Percentiles rank a stretch among this genome's conserved stretches.
phyloP scores from a whole-genome alignment of 768 basidiomycete species.

The Punctularia strigosozonata region DNA sequence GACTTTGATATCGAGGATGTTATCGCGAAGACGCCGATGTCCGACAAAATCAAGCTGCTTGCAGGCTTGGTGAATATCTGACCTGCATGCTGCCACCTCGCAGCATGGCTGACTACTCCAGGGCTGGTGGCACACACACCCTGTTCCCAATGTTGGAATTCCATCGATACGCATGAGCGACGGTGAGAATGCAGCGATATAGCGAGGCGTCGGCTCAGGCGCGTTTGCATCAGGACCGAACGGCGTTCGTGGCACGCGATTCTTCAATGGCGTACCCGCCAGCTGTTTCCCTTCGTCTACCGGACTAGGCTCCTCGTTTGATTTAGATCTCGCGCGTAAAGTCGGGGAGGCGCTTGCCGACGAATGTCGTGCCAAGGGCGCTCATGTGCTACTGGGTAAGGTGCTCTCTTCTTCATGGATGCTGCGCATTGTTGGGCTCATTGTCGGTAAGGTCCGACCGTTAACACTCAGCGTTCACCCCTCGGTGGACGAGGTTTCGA shows the following conservation, averaged over 20 bases:
- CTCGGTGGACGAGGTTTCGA: slow-evolving; percentile 49
- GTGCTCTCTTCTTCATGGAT: slow-evolving; percentile 7
- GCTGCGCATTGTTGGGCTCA: not conserved
- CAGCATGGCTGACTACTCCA: slow-evolving; percentile 9
- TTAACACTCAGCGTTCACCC: slow-evolving; percentile 53
- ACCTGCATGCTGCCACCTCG: not conserved
- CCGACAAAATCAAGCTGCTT: slow-evolving; percentile 33
- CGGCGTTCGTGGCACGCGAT: slow-evolving; percentile 34
- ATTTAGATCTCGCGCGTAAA: slow-evolving; percentile 31
- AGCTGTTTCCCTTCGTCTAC: slow-evolving; percentile 49
- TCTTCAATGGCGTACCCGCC: slow-evolving; percentile 44
- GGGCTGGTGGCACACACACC: slow-evolving; percentile 38
- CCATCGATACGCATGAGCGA: slow-evolving; percentile 35
- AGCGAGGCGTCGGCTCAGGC: not conserved
- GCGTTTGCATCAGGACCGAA: slow-evolving; percentile 25
- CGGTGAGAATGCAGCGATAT: slow-evolving; percentile 18
- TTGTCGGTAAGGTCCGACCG: slow-evolving; percentile 42
- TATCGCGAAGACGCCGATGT: slow-evolving; percentile 24
- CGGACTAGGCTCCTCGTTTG: slow-evolving; percentile 44
- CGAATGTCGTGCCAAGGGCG: slow-evolving; percentile 39
- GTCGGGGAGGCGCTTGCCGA: slow-evolving; percentile 42
- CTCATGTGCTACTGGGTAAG: not conserved
- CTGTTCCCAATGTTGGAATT: slow-evolving; percentile 27
- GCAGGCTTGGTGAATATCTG: slow-evolving; percentile 23
- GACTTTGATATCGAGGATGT: slow-evolving; percentile 23